Base-by-base conservation (phyloP, 768 basidiomycete genomes). In the Epithele typhae region DNA sequence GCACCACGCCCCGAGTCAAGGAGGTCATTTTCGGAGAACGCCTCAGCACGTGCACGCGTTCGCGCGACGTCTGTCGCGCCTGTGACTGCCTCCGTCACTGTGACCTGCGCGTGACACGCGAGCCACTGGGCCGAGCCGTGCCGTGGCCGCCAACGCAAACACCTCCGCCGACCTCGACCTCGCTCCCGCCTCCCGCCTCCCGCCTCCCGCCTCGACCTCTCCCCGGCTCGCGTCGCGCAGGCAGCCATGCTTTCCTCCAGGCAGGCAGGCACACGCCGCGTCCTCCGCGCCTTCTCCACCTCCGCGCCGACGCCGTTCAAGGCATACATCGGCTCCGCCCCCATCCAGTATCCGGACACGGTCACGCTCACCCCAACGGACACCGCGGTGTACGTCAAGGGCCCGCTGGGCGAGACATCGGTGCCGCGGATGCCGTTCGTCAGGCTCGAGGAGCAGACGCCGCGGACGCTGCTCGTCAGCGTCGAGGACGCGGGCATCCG, bases 401-500 rank as follows among this genome's bases (percentile, higher is more conserved):
- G 82, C 3, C 82, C 81, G 0, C 70, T 79, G 4, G 82, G 82
- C 43, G 59, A 69, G 33, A 70, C 74, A 21, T 57, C 59, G 24
- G 68, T 84, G 8, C 68, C 72, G 19, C 68, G 81, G 45, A 65
- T 75, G 17, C 61, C 74, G 1, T 75, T 71, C 59, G 70, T 81
- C 64, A 57, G 58, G 22, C 59, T 77, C 46, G 51, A 62, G 6
- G 65, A 66, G 43, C 62, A 61, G 25, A 54, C 66, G 23, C 59
- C 63, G 5, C 53, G 66, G 21, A 60, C 64, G 1, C 49, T 77
- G 30, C 52, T 66, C 4, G 62, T 76, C 25, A 37, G 62, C 21
- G 70, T 78, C 17, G 76, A 85, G 54, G 74, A 92, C 58, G 72
- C 85, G 1, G 70, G 75, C 34, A 62, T 80, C 41, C 87, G 90